phyloP scores from a whole-genome alignment of 371 early-diverging fungal species.

The Circinella minor region DNA sequence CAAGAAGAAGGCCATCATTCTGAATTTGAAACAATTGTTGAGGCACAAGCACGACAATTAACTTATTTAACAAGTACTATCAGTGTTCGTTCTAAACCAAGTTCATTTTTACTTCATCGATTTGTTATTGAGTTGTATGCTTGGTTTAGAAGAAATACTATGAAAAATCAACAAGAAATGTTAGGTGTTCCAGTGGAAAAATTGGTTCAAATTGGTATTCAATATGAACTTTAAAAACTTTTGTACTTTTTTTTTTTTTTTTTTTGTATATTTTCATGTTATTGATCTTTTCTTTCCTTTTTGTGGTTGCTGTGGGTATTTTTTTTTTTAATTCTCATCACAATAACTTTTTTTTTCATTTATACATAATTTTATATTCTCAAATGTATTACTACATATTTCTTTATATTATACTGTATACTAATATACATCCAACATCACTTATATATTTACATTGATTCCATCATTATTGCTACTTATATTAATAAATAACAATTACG shows the following conservation, averaged over 20 bases:
- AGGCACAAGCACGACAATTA: slow-evolving; percentile 17
- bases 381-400: too few relatives aligned
- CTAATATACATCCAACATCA: too few relatives aligned
- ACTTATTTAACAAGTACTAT: slow-evolving; percentile 21
- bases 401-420: too few relatives aligned
- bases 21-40: neutral
- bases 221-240: slow-evolving; percentile 23
- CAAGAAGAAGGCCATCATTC: slow-evolving; percentile 7
- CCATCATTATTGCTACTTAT: too few relatives aligned
- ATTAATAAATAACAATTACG: too few relatives aligned
- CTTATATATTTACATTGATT: too few relatives aligned
- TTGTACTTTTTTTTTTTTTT: neutral
- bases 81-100: slow-evolving; percentile 11
- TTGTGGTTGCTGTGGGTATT: too few relatives aligned
- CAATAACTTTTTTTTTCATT: too few relatives aligned
- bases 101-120: slow-evolving; percentile 18
- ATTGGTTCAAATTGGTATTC: slow-evolving; percentile 23
- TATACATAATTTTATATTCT: too few relatives aligned
- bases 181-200: slow-evolving; percentile 26
- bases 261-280: neutral
- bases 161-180: slow-evolving; percentile 21
- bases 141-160: slow-evolving; percentile 20
- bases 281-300: too few relatives aligned
- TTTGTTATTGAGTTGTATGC: slow-evolving; percentile 16
- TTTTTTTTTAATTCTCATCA: too few relatives aligned